Percentiles rank a stretch among this genome's conserved stretches.
Evolutionary conservation across 1,284 basidiomycete genomes (phyloP).

Genomic region (Leucoagaricus sp.): DNA sequence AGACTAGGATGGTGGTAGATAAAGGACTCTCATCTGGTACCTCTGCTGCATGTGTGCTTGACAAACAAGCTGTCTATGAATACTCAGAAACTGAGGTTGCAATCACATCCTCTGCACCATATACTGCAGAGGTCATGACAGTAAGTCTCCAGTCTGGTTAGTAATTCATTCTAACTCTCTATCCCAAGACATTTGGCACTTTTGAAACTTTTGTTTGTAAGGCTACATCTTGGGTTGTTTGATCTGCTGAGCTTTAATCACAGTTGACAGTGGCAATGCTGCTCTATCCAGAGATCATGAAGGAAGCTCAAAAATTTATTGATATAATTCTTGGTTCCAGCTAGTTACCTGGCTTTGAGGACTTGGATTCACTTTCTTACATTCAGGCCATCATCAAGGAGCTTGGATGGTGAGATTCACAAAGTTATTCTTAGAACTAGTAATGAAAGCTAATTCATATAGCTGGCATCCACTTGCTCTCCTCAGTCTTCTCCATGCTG

Average conservation of each 20-base stretch:
- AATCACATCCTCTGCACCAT: slow-evolving; percentile 29
- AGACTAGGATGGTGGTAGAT: slow-evolving; percentile 22
- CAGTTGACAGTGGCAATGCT: slow-evolving; percentile 31
- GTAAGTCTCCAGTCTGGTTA: slow-evolving; percentile 12
- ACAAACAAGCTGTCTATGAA: too few species aligned
- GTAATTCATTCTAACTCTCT: background rate
- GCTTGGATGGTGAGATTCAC: slow-evolving; percentile 19
- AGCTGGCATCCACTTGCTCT: slow-evolving; percentile 45
- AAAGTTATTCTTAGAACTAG: background rate
- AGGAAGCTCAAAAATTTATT: slow-evolving; percentile 45
- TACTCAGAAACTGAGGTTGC: slow-evolving; percentile 30
- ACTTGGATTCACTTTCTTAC: slow-evolving; percentile 42
- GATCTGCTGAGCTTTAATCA: background rate
- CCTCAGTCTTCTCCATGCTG: slow-evolving; percentile 41
- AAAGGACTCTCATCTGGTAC: slow-evolving; percentile 23
- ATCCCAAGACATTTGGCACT: slow-evolving; percentile 18
- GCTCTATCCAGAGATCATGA: slow-evolving; percentile 37
- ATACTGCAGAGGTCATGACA: slow-evolving; percentile 29
- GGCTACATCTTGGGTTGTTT: background rate
- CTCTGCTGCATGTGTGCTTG: slow-evolving; percentile 24
- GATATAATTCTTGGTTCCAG: slow-evolving; percentile 42
- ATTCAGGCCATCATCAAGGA: slow-evolving; percentile 44
- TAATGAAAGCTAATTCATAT: slow-evolving; percentile 29
- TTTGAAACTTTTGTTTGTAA: slow-evolving; percentile 25
- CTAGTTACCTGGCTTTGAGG: slow-evolving; percentile 47